phyloP scores from a whole-genome alignment of 331 rosid genomes.

The Malus hybrid region DNA sequence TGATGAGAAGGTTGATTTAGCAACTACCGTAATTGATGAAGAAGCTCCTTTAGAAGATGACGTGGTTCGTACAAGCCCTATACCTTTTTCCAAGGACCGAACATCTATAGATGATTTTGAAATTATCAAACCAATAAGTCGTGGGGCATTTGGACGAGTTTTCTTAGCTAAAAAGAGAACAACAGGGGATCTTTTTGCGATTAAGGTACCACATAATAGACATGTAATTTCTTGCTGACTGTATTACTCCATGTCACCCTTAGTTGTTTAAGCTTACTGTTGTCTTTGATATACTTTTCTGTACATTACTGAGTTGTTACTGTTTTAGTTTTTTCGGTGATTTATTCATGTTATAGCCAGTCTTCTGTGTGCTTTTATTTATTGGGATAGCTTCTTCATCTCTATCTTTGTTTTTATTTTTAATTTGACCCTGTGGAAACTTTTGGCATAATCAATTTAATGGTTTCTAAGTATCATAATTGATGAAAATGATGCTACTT shows the following conservation, averaged over 20 bases:
- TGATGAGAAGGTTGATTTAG: constrained; percentile 75
- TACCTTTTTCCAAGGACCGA: constrained; percentile 84
- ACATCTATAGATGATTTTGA: constrained; percentile 95
- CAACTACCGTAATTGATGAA: constrained; percentile 74
- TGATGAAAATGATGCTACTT: not conserved
- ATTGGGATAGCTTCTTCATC: not conserved
- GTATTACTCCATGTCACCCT: not conserved
- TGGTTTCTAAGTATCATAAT: not conserved
- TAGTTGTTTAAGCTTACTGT: not conserved
- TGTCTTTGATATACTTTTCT: not conserved
- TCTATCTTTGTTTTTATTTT: not conserved
- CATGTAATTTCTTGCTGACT: not conserved
- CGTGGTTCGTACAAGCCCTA: constrained; percentile 83
- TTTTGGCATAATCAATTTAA: not conserved
- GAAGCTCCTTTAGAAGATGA: constrained; percentile 89
- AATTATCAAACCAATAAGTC: constrained; percentile 94
- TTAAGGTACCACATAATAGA: constrained; percentile 49
- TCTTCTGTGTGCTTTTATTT: not conserved
- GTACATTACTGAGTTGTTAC: not conserved
- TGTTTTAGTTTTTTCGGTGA: not conserved
- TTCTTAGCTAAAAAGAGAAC: constrained; percentile 98
- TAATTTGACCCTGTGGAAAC: not conserved
- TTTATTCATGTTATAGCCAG: not conserved
- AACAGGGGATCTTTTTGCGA: constrained; percentile 97
- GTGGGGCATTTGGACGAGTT: constrained; percentile 99